These are phyloP conservation scores for Mycosphaerella sp. DNA, from an alignment of 2,329 filamentous ascomycete species.

Conservation along the genomic window DNA sequence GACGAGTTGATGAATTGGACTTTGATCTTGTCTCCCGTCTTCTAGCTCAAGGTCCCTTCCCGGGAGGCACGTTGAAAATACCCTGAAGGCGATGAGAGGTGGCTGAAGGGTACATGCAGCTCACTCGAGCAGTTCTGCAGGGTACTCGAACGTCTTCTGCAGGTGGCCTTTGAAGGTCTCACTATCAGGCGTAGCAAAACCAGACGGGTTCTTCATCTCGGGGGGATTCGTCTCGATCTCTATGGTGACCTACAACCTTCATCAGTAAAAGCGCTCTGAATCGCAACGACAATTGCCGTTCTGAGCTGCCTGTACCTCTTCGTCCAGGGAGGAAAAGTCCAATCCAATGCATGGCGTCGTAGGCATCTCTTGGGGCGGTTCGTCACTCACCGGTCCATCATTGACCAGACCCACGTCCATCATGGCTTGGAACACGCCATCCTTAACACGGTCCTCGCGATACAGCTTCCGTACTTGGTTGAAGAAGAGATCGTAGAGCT, in stretches of 20 bases:
- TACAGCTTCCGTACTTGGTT: constrained; percentile 68
- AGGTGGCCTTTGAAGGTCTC: constrained; percentile 30
- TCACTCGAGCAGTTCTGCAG: constrained; percentile 34
- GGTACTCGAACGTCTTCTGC: constrained; percentile 33
- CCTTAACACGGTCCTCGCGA: constrained; percentile 67
- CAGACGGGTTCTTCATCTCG: constrained; percentile 34
- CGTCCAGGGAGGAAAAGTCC: constrained; percentile 52
- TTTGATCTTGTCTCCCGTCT: neutral
- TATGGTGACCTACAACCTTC: constrained; percentile 41
- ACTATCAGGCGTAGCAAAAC: constrained; percentile 24
- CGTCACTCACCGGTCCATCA: constrained; percentile 62
- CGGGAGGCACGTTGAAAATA: too few species aligned
- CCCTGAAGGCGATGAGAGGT: neutral
- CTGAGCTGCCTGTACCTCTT: constrained; percentile 42
- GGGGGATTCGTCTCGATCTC: constrained; percentile 45
- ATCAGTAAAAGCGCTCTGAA: constrained; percentile 9
- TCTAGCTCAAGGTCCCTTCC: neutral
- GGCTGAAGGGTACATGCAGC: neutral
- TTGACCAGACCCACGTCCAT: constrained; percentile 96
- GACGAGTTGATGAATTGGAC: constrained; percentile 2
- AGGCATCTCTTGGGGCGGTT: constrained; percentile 10
- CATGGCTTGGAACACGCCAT: constrained; percentile 98
- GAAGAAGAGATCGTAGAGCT: constrained; percentile 79
- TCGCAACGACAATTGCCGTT: neutral
- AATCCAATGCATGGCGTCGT: constrained; percentile 28